Evolutionary conservation across 306 rosid species (phyloP).

Genomic region (Sophora flavescens): DNA sequence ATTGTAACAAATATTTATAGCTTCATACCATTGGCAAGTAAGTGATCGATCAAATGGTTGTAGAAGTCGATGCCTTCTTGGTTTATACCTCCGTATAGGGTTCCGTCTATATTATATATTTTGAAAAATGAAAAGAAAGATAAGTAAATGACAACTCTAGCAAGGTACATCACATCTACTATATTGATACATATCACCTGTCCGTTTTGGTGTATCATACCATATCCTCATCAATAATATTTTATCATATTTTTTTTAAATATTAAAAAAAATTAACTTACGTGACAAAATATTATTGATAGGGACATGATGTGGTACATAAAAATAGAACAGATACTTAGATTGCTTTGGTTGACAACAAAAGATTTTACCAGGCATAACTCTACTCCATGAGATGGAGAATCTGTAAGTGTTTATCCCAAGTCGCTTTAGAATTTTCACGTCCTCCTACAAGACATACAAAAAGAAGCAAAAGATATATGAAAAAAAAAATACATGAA

Average conservation of each 20-base stretch:
- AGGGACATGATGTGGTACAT: too few species aligned
- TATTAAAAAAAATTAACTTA: too few species aligned
- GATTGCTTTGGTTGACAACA: neutral
- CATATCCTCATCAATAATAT: too few species aligned
- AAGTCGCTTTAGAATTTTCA: conserved; percentile 35
- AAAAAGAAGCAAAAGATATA: neutral
- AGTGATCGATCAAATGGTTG: conserved; percentile 45
- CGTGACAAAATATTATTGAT: too few species aligned
- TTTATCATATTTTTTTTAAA: too few species aligned
- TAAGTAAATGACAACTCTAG: neutral
- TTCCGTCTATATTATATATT: conserved; percentile 39
- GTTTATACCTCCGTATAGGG: conserved; percentile 51
- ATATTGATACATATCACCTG: too few species aligned
- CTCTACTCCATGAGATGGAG: conserved; percentile 52
- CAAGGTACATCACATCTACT: too few species aligned
- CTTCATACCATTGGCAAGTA: conserved; percentile 47
- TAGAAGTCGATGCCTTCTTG: conserved; percentile 51
- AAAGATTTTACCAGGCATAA: conserved; percentile 44
- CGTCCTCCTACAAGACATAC: conserved; percentile 42
- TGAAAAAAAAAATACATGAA: neutral
- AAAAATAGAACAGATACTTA: too few species aligned
- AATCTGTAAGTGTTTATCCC: conserved; percentile 46
- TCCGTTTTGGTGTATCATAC: too few species aligned
- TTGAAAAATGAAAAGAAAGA: neutral
- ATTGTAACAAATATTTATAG: neutral